Percentiles rank a stretch among this genome's conserved stretches.
phyloP scores from a whole-genome alignment of 331 rosid genomes.

The Quercus lobata region DNA sequence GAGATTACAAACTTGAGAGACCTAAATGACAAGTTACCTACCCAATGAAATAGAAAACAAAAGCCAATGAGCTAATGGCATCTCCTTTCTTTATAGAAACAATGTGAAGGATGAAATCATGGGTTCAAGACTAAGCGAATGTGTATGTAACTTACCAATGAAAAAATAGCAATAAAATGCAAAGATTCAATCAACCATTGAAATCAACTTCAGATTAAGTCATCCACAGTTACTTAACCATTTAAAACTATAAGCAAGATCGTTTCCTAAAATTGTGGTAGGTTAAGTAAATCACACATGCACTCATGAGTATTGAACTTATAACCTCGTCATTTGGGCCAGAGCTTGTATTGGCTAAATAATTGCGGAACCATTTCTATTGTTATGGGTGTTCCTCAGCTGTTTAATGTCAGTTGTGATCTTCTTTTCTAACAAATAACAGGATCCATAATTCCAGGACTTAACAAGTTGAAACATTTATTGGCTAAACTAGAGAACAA shows the following conservation, averaged over 20 bases:
- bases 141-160: neutral
- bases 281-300: neutral
- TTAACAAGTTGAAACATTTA: neutral
- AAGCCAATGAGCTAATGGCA: too few species aligned
- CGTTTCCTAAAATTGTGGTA: neutral
- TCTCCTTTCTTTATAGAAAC: too few species aligned
- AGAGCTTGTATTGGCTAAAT: neutral
- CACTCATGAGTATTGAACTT: neutral
- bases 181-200: neutral
- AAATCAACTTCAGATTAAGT: neutral
- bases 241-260: neutral
- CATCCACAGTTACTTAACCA: neutral
- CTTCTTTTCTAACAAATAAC: neutral
- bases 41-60: too few species aligned
- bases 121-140: too few species aligned
- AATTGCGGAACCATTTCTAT: neutral
- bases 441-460: neutral
- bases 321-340: neutral
- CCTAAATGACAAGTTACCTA: neutral
- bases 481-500: neutral
- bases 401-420: neutral
- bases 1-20: neutral
- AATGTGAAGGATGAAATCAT: too few species aligned
- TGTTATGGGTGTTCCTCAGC: neutral
- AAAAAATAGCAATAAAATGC: neutral